phyloP scores from a whole-genome alignment of 768 basidiomycete genomes.

The Mycena chlorophos region DNA sequence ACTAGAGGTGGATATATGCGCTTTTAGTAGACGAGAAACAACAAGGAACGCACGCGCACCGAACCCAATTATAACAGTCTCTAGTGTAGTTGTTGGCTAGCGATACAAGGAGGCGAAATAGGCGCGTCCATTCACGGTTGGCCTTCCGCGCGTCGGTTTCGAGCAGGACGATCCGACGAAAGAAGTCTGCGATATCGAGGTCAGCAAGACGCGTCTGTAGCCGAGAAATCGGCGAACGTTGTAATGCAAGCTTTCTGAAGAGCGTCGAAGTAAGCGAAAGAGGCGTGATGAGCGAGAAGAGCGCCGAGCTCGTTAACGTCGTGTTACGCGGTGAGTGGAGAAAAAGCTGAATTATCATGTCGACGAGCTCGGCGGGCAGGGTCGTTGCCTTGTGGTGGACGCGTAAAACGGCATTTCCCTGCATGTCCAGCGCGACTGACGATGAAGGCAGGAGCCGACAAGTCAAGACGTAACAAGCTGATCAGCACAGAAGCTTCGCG shows the following conservation, averaged over 20 bases:
- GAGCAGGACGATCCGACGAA: conserved; percentile 32
- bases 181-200: conserved; percentile 29
- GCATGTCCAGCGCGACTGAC: neutral
- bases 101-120: conserved; percentile 27
- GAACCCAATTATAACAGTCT: conserved; percentile 45
- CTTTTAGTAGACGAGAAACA: conserved; percentile 11
- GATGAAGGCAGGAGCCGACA: neutral
- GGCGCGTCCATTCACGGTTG: conserved; percentile 24
- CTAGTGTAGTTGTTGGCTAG: conserved; percentile 23
- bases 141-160: conserved; percentile 7
- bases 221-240: conserved; percentile 19
- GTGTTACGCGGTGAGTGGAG: conserved; percentile 21
- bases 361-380: conserved; percentile 34
- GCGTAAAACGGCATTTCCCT: neutral
- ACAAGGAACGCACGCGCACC: conserved; percentile 34
- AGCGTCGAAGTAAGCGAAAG: conserved; percentile 42
- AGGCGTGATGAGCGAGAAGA: conserved; percentile 38
- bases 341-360: conserved; percentile 27
- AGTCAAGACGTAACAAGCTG: neutral
- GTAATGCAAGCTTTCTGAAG: conserved; percentile 45
- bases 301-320: conserved; percentile 6
- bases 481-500: neutral
- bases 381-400: neutral
- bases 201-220: conserved; percentile 6
- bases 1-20: conserved; percentile 25